Evolutionary conservation across 164 flowering plant genomes (phyloP).

Genomic region (Umbilicus rupestris): DNA sequence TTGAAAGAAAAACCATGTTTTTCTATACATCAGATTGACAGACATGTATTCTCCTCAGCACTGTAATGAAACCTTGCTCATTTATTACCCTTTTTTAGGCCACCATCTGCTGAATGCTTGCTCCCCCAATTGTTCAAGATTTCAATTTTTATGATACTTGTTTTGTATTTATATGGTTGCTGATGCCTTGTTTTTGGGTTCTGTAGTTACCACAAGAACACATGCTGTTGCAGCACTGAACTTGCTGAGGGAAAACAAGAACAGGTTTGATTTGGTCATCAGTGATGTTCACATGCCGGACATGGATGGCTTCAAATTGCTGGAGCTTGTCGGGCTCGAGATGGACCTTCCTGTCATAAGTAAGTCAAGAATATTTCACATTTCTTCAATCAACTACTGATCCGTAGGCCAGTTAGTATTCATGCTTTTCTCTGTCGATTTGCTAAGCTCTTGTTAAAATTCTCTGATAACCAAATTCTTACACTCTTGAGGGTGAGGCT

Average conservation of each 20-base stretch:
- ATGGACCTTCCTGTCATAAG: constrained; percentile 13
- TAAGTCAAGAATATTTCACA: constrained; percentile 1
- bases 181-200: background rate
- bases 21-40: background rate
- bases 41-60: background rate
- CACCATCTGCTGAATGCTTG: background rate
- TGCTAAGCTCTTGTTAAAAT: background rate
- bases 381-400: background rate
- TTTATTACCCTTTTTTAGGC: background rate
- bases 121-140: background rate
- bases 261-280: constrained; percentile 44
- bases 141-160: background rate
- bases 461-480: too few relatives aligned
- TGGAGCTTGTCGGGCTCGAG: constrained; percentile 12
- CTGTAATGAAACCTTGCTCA: background rate
- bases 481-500: too few relatives aligned
- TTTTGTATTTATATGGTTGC: background rate
- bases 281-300: constrained; percentile 54
- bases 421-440: background rate
- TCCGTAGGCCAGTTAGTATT: background rate
- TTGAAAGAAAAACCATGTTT: background rate
- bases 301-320: constrained; percentile 43
- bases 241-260: constrained; percentile 35
- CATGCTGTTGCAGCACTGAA: constrained; percentile 34
- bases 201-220: constrained; percentile 33